phyloP scores from a whole-genome alignment of 805 yeast species.

The Blastobotrys terrestris region DNA sequence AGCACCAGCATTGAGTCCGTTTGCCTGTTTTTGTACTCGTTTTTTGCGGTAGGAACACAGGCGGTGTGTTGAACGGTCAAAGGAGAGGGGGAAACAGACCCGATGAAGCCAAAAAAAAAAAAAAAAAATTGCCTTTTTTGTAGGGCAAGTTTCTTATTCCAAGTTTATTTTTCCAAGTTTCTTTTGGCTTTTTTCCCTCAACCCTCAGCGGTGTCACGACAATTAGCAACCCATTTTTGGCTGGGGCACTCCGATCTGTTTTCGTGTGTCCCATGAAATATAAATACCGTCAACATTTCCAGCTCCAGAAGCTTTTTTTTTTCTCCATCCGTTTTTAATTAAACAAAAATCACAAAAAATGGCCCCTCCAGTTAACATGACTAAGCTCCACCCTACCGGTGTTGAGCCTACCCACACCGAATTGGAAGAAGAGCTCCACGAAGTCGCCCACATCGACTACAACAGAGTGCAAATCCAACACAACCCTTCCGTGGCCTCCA shows the following conservation, averaged over 20 bases:
- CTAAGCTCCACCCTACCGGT: constrained; percentile 38
- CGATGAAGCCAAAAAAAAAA: too few species aligned
- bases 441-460: constrained; percentile 38
- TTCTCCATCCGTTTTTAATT: not conserved
- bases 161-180: not conserved
- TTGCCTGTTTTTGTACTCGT: not conserved
- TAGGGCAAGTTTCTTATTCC: not conserved
- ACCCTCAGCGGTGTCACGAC: not conserved
- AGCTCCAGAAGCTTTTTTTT: not conserved
- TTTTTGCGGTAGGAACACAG: too few species aligned
- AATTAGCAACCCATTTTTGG: not conserved
- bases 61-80: not conserved
- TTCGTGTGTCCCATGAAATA: not conserved
- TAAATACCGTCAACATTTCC: not conserved
- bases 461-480: constrained; percentile 45
- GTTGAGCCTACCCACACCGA: constrained; percentile 38
- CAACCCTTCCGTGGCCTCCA: constrained; percentile 86
- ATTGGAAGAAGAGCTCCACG: constrained; percentile 35
- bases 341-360: constrained; percentile 14
- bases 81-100: too few species aligned
- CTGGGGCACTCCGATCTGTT: not conserved
- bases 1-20: too few species aligned
- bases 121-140: too few species aligned
- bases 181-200: not conserved
- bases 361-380: constrained; percentile 35